phyloP scores from a whole-genome alignment of 192 early-diverging fungal genomes.

The Coemansia sp. region DNA sequence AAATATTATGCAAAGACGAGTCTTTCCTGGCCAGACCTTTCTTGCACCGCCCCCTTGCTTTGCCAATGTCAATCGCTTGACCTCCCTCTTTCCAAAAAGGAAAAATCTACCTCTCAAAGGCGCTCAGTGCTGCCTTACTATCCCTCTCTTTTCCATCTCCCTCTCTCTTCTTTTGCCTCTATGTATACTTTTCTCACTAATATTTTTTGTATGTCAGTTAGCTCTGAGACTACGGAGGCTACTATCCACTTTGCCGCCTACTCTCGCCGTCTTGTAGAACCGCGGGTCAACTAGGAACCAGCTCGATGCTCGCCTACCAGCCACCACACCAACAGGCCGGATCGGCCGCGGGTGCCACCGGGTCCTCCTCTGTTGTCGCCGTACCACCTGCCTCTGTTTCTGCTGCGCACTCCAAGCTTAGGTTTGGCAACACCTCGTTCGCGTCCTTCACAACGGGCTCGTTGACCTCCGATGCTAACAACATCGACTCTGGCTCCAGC shows the following conservation, averaged over 20 bases:
- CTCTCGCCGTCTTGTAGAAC: conserved; percentile 1
- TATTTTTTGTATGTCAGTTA: conserved; percentile 8
- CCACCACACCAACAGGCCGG: conserved; percentile 36
- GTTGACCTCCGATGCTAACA: not conserved
- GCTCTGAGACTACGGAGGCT: conserved; percentile 5
- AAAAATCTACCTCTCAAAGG: not conserved
- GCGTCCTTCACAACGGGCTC: conserved; percentile 1
- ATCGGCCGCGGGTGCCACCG: conserved; percentile 8
- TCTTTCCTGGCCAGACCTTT: not conserved
- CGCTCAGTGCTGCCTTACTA: not conserved
- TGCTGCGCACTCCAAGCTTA: conserved; percentile 38
- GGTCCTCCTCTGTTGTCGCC: conserved; percentile 15
- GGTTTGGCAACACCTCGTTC: conserved; percentile 44
- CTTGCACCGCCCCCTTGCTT: not conserved
- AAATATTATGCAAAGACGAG: conserved; percentile 7
- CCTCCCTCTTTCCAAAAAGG: conserved; percentile 6
- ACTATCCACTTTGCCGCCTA: conserved; percentile 3
- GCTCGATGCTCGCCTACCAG: conserved; percentile 49
- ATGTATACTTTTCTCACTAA: not conserved
- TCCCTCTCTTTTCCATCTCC: not conserved
- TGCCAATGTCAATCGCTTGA: not conserved
- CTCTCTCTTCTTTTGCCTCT: not conserved
- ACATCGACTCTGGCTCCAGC: not conserved
- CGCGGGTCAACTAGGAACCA: conserved; percentile 2
- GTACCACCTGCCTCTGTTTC: conserved; percentile 38